Percentiles rank a stretch among this genome's conserved stretches.
Evolutionary conservation across 73 alveolate species (phyloP).

Genomic region (Paraurostyla sp.): DNA sequence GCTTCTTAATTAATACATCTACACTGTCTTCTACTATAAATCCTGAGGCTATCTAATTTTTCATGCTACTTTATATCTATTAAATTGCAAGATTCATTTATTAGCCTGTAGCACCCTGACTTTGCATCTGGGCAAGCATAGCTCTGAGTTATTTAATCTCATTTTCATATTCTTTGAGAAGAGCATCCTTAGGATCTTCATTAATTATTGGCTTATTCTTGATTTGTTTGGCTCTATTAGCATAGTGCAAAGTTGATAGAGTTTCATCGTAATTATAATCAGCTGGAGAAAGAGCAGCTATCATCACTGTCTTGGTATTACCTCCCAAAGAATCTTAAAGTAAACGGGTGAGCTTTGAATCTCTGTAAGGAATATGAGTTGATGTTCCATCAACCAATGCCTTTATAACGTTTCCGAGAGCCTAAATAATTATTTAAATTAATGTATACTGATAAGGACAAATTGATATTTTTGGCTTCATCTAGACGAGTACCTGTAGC

Average conservation of each 20-base stretch:
- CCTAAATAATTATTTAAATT: slow-evolving; percentile 67
- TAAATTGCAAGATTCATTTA: slow-evolving; percentile 8
- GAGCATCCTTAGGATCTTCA: slow-evolving; percentile 99
- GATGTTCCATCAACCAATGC: slow-evolving; percentile 81
- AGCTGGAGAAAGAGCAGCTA: slow-evolving; percentile 96
- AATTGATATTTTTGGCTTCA: slow-evolving; percentile 88
- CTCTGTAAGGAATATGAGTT: slow-evolving; percentile 90
- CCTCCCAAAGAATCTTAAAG: slow-evolving; percentile 98
- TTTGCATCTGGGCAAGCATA: not conserved
- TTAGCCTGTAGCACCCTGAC: slow-evolving; percentile 23
- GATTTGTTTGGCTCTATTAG: slow-evolving; percentile 97
- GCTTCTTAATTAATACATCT: slow-evolving; percentile 34
- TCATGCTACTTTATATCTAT: slow-evolving; percentile 30
- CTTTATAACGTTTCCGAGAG: slow-evolving; percentile 71
- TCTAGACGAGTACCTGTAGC: slow-evolving; percentile 83
- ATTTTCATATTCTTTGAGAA: slow-evolving; percentile 93
- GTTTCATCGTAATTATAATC: slow-evolving; percentile 97
- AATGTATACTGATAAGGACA: slow-evolving; percentile 44
- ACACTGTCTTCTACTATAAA: slow-evolving; percentile 54
- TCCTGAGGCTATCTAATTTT: not conserved
- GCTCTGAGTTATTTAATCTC: slow-evolving; percentile 83
- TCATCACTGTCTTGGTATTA: slow-evolving; percentile 98
- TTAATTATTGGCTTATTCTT: slow-evolving; percentile 96
- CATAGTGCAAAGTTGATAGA: slow-evolving; percentile 95
- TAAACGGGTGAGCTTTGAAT: slow-evolving; percentile 87